Conservation (phyloP, 345 rosid genomes). For the Aquilaria yunnanensis region DNA sequence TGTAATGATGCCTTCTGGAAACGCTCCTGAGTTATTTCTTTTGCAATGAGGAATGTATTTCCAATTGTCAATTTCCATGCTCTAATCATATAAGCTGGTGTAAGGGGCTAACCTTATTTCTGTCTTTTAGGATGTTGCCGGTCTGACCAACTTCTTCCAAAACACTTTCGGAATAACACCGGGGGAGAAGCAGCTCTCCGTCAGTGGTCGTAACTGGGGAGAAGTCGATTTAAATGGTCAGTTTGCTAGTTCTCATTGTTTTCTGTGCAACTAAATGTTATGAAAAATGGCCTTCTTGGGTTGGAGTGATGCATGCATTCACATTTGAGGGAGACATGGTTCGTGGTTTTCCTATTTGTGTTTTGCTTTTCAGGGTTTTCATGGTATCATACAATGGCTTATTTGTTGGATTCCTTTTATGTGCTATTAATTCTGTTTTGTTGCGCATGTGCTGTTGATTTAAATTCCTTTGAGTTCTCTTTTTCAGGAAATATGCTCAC, state of each 20-base stretch:
- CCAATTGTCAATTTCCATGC: too few relatives aligned
- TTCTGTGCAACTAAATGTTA: neutral
- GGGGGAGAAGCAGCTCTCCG: conserved; percentile 85
- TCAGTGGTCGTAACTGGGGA: conserved; percentile 96
- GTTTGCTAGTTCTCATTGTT: conserved; percentile 4
- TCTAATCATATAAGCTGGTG: too few relatives aligned
- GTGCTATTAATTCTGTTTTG: neutral
- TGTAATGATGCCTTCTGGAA: neutral
- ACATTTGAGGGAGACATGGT: too few relatives aligned
- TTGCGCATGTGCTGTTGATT: neutral
- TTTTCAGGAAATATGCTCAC: conserved; percentile 79
- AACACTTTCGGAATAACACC: conserved; percentile 59
- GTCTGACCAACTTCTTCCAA: conserved; percentile 72
- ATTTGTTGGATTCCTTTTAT: neutral
- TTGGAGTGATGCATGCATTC: too few relatives aligned
- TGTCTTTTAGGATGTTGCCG: conserved; percentile 60
- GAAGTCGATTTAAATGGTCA: conserved; percentile 90
- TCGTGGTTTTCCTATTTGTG: too few relatives aligned
- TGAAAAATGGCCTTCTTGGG: too few relatives aligned
- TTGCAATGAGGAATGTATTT: neutral
- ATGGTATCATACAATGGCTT: too few relatives aligned
- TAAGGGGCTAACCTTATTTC: neutral
- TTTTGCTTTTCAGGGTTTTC: too few relatives aligned
- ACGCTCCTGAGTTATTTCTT: too few relatives aligned
- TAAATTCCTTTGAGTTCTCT: conserved; percentile 1